Evolutionary conservation across 1,284 basidiomycete genomes (phyloP), one percentile per base, ranked within the genome.

Genomic region (Sutorius eximius): DNA sequence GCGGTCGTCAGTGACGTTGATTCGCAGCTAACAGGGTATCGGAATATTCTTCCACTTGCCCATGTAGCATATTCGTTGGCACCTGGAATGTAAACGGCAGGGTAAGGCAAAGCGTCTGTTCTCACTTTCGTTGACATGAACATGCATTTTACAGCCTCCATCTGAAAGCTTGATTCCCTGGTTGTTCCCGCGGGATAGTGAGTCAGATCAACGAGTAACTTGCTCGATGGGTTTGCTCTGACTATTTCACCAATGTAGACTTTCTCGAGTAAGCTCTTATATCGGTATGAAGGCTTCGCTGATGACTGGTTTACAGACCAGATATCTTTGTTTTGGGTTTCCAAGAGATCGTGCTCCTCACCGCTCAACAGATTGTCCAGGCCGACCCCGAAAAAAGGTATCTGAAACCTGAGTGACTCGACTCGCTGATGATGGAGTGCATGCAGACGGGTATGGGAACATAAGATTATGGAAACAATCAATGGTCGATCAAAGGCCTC

Each of bases 51-150:
- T 83, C 85, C 0, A 84, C 83, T 8, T 85, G 83, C 49, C 73
- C 80, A n/a, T 84, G 89, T 53, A 82, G 80, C 0, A 79, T 98
- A 38, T 95, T 93, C 67, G 78, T 83, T 18, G 96, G 97, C 5
- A 98, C 96, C 1, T 99, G 93, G 91, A 99, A 99, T 71, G 74
- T 99, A 59, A 97, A 97, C 65, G 97, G 95, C 45, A 82, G 83
- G 70, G 91, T 93, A 64, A 61, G 79, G 69, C 32, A 49, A 55
- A 6, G 10, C 53, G 15, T 44, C 12, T 53, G 32, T 33, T 45
- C 53, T 51, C 56, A 45, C 57, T 59, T 51, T 20, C 10, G 16
- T 55, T 55, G 54, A 61, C n/a, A 3, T 34, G 45, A 52, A 58
- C 62, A 56, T 58, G 20, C 34, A 44, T 12, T 48, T 22, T 69